Base-by-base conservation (phyloP, 371 early-diverging fungal species). In the Mucor piriformis region DNA sequence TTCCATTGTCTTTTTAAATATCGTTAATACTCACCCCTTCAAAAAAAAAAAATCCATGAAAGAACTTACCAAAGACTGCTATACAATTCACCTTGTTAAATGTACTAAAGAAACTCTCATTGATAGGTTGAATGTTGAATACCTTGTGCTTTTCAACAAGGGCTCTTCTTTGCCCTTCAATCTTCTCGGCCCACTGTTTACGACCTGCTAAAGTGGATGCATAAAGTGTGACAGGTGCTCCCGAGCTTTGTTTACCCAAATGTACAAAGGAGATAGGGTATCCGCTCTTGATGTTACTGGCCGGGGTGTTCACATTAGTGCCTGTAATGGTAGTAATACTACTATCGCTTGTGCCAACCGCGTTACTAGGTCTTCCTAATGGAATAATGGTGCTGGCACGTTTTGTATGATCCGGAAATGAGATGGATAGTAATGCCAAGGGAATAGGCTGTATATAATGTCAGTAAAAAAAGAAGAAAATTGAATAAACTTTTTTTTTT, bases 121-220 rank as follows among this genome's bases (percentile, higher is more conserved):
- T 70, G 55, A 72, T 64, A 23, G 66, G 59, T 32, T 69, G 57
- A 27, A 87, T 66, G 57, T 91, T 88, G 70, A 91, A 83, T 48
- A 83, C 79, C 62, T 77, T 70, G 60, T 77, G 72, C 51, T 83
- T 80, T 40, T 77, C 83, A 52, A 76, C 83, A 32, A 92, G 44
- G 2, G 72, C 67, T 49, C 83, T 79, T 33, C 84, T 82, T 67
- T 92, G 92, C 49, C 83, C 83, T 63, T 88, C 86, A 49, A 95
- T 91, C 59, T 87, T 87, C 46, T 92, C 90, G 44, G 86, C 72
- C 96, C 96, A 95, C 54, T 93, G 84, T 54, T 83, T 82, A 16
- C 92, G 83, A 47, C 86, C 88, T 0, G 91, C 87, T 24, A 83
- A 72, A 21, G 89, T 88, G 3, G 84, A 70, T 3, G 93, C 91